Conservation (phyloP, 1,284 basidiomycete genomes). For the Leccinum holopus region DNA sequence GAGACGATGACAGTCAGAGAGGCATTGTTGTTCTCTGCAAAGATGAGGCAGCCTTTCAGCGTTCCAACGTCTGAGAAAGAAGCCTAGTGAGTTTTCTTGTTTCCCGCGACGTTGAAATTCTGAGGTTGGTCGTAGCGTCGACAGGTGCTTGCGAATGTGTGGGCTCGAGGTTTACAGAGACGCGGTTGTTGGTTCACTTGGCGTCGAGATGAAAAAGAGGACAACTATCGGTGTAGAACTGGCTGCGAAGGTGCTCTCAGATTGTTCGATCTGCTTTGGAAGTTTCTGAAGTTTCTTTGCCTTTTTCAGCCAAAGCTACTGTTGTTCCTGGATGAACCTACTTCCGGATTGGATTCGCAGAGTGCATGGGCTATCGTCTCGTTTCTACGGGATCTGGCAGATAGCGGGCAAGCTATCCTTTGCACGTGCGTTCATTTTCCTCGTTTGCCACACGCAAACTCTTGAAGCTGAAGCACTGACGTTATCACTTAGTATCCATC, state of each 20-base stretch:
- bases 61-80: constrained; percentile 74
- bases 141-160: constrained; percentile 77
- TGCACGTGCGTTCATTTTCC: constrained; percentile 60
- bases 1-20: constrained; percentile 78
- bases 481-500: constrained; percentile 17
- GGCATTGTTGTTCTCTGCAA: constrained; percentile 79
- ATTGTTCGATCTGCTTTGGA: neutral
- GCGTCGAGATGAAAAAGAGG: constrained; percentile 77
- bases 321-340: constrained; percentile 82
- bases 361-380: constrained; percentile 84
- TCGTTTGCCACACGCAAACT: constrained; percentile 4
- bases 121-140: constrained; percentile 48
- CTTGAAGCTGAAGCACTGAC: constrained; percentile 1
- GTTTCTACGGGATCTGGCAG: constrained; percentile 78
- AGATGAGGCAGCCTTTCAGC: constrained; percentile 72
- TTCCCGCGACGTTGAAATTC: neutral
- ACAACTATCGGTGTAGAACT: constrained; percentile 83
- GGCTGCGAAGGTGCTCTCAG: constrained; percentile 57
- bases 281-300: constrained; percentile 22
- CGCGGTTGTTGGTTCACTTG: constrained; percentile 74
- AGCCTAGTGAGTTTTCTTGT: constrained; percentile 54
- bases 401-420: constrained; percentile 72
- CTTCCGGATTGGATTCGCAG: constrained; percentile 86
- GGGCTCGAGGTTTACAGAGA: constrained; percentile 72
- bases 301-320: constrained; percentile 60